These are phyloP conservation scores for Pseudocercospora pini-densiflorae DNA, from an alignment of 2,329 filamentous ascomycete species.

Conservation along the genomic window DNA sequence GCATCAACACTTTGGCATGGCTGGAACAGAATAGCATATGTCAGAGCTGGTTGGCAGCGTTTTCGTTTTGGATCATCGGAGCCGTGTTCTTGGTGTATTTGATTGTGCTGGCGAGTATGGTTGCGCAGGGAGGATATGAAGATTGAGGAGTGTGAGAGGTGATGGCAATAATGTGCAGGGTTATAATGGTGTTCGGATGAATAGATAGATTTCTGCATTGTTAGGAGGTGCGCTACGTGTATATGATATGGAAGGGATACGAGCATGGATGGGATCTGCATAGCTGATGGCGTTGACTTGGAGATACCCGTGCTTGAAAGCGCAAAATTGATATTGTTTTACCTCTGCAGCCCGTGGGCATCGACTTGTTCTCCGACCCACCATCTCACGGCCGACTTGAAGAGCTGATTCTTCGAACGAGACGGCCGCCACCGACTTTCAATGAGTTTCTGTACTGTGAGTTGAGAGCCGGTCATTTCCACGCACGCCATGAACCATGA, in stretches of 20 bases:
- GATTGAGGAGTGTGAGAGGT: conserved; percentile 18
- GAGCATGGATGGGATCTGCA: not conserved
- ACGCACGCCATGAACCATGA: too few species aligned
- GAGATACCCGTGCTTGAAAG: conserved; percentile 11
- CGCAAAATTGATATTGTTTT: conserved; percentile 8
- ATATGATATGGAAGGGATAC: not conserved
- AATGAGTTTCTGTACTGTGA: too few species aligned
- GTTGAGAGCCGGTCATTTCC: too few species aligned
- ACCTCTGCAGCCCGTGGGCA: not conserved
- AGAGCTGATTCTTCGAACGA: too few species aligned
- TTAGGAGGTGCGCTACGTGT: conserved; percentile 1
- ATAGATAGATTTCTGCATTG: not conserved
- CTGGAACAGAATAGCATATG: conserved; percentile 67
- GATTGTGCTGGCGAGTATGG: conserved; percentile 60
- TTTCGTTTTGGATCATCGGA: conserved; percentile 67
- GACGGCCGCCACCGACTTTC: too few species aligned
- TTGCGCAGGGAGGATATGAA: conserved; percentile 37
- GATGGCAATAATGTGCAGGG: not conserved
- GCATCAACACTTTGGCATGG: conserved; percentile 63
- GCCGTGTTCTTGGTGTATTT: conserved; percentile 69
- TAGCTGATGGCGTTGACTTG: conserved; percentile 9
- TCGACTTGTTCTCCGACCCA: not conserved
- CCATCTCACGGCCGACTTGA: too few species aligned
- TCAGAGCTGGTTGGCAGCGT: conserved; percentile 66
- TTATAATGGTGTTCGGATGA: not conserved